Evolutionary conservation across 495 filamentous ascomycete species (phyloP).

Genomic region (Aspergillus campestris): DNA sequence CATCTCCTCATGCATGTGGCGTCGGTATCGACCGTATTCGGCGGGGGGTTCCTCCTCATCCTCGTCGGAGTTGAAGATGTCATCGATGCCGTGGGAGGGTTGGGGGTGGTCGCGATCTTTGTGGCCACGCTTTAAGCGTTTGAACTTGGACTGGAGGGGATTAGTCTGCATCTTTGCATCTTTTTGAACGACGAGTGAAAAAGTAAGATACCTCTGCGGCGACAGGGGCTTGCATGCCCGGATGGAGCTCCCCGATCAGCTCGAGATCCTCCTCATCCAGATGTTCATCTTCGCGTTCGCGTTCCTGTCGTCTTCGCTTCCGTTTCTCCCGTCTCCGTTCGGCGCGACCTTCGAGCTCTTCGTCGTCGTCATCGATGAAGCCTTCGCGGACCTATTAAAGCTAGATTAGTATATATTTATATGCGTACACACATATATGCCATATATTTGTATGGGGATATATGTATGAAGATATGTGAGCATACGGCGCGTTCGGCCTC

Average conservation of each 20-base stretch:
- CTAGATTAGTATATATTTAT: too few relatives aligned
- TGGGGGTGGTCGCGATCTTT: conserved; percentile 55
- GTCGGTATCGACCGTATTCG: conserved; percentile 48
- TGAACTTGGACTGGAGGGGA: conserved; percentile 68
- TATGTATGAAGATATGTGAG: too few relatives aligned
- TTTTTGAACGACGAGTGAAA: background rate
- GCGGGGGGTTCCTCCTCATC: conserved; percentile 60
- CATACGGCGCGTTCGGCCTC: conserved; percentile 55
- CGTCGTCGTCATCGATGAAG: conserved; percentile 93
- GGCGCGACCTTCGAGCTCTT: conserved; percentile 61
- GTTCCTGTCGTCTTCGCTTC: conserved; percentile 62
- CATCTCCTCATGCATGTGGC: conserved; percentile 70
- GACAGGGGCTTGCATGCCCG: conserved; percentile 55
- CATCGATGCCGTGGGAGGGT: conserved; percentile 63
- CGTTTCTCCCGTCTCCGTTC: conserved; percentile 54
- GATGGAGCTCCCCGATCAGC: conserved; percentile 73
- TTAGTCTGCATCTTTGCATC: conserved; percentile 1
- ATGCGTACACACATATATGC: too few relatives aligned
- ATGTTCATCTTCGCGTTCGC: conserved; percentile 78
- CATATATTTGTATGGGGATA: too few relatives aligned
- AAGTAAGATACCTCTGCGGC: conserved; percentile 52
- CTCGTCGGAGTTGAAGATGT: conserved; percentile 89
- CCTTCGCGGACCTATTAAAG: conserved; percentile 88
- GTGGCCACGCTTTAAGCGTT: conserved; percentile 88
- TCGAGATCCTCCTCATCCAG: conserved; percentile 96